Percentiles rank a stretch among this genome's conserved stretches.
phyloP scores from a whole-genome alignment of 352 stramenopile genomes.

The Phytophthora chlamydospora region DNA sequence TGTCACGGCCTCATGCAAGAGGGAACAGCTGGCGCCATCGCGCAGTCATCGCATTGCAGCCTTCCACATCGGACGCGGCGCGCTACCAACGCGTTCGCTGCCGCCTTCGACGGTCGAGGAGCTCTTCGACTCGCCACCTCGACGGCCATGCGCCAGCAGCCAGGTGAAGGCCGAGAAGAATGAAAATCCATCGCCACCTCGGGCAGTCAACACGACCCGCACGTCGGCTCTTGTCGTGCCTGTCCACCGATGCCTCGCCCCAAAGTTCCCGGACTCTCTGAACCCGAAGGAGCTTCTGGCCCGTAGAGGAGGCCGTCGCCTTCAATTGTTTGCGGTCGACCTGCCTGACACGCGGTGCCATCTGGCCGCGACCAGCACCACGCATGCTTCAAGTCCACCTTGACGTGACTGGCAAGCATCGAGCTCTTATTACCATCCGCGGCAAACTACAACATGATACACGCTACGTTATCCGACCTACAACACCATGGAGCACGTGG shows the following conservation, averaged over 20 bases:
- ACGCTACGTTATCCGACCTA: conserved; percentile 2
- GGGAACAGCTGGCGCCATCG: conserved; percentile 11
- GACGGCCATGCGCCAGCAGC: conserved; percentile 1
- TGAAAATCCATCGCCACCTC: too few species aligned
- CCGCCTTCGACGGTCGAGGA: conserved; percentile 5
- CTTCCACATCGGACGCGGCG: neutral
- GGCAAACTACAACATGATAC: conserved; percentile 7
- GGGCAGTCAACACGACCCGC: too few species aligned
- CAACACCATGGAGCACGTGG: conserved; percentile 24
- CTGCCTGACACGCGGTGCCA: neutral
- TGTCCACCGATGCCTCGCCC: too few species aligned
- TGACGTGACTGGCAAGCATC: conserved; percentile 18
- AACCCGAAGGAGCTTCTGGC: too few species aligned
- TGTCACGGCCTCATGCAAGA: conserved; percentile 25
- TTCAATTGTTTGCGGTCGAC: too few species aligned
- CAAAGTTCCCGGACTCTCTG: too few species aligned
- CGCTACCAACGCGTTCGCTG: conserved; percentile 6
- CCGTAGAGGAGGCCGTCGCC: too few species aligned
- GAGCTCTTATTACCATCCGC: conserved; percentile 18
- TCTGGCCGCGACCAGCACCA: neutral
- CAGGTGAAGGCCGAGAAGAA: neutral
- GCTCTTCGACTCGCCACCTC: conserved; percentile 7
- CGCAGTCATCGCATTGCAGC: conserved; percentile 11
- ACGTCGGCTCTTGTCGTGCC: too few species aligned
- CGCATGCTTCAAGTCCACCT: conserved; percentile 11